Evolutionary conservation across 1,139 yeast genomes (phyloP).

Genomic region (Pichia sp.): DNA sequence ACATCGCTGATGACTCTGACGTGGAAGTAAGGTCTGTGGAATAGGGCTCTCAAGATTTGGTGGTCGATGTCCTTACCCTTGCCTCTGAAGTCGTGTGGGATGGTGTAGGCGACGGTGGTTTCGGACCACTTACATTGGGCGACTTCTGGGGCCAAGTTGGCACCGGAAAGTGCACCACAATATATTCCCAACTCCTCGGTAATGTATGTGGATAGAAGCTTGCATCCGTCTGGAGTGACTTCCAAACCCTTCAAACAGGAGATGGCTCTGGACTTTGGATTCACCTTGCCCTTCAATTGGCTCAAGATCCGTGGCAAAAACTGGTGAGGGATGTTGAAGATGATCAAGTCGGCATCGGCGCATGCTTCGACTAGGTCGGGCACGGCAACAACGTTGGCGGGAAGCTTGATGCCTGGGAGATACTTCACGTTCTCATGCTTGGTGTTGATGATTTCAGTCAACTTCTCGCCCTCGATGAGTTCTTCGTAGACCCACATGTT

Average conservation of each 20-base stretch:
- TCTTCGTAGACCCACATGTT: constrained; percentile 97
- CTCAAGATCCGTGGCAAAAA: constrained; percentile 69
- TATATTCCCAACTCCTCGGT: constrained; percentile 72
- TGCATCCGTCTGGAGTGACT: constrained; percentile 75
- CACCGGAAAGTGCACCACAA: constrained; percentile 95
- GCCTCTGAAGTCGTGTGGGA: constrained; percentile 68
- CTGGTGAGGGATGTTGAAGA: constrained; percentile 94
- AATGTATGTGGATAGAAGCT: constrained; percentile 70
- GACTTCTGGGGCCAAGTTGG: constrained; percentile 91
- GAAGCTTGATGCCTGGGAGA: constrained; percentile 76
- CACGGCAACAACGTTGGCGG: constrained; percentile 74
- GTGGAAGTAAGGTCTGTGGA: constrained; percentile 96
- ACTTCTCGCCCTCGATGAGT: constrained; percentile 58
- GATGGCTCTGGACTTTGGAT: constrained; percentile 70
- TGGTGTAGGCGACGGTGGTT: constrained; percentile 84
- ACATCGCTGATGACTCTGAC: constrained; percentile 85
- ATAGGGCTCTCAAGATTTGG: constrained; percentile 60
- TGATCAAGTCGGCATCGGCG: constrained; percentile 70
- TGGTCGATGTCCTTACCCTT: constrained; percentile 71
- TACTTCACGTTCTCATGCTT: constrained; percentile 87
- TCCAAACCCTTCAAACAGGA: constrained; percentile 93
- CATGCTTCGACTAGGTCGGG: constrained; percentile 77
- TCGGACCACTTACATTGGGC: constrained; percentile 93
- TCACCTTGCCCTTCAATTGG: constrained; percentile 72
- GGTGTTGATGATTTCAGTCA: constrained; percentile 83